Evolutionary conservation across 2,329 filamentous ascomycete genomes (phyloP).

Genomic region (Fusarium sulawesiense): DNA sequence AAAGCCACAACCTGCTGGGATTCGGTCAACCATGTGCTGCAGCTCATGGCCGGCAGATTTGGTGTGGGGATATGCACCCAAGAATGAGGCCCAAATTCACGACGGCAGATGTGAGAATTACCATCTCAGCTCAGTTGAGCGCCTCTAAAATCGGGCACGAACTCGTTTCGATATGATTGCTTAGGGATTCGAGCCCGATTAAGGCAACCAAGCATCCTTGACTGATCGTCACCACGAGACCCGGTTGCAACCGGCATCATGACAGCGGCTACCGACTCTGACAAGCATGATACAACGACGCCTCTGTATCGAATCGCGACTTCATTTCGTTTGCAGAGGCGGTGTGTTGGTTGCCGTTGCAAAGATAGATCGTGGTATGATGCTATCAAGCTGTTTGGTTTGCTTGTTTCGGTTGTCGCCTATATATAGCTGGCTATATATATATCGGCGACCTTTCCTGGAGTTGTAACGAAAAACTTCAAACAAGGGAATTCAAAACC

Average conservation of each 20-base stretch:
- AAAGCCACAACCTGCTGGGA: conserved; percentile 29
- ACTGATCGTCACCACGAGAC: conserved; percentile 37
- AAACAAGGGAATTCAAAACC: not conserved
- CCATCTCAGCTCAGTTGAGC: conserved; percentile 19
- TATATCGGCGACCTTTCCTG: conserved; percentile 26
- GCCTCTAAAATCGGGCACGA: conserved; percentile 27
- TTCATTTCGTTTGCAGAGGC: conserved; percentile 19
- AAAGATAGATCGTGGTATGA: conserved; percentile 6
- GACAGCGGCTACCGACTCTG: conserved; percentile 34
- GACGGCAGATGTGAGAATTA: conserved; percentile 9
- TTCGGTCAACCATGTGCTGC: conserved; percentile 24
- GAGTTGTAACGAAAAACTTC: not conserved
- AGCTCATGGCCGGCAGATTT: conserved; percentile 11
- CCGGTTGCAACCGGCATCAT: conserved; percentile 33
- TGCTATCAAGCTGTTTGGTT: conserved; percentile 17
- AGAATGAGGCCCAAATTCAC: conserved; percentile 34
- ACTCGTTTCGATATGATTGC: not conserved
- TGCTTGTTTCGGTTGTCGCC: not conserved
- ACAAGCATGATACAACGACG: conserved; percentile 19
- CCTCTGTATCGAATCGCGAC: conserved; percentile 4
- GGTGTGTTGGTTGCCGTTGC: conserved; percentile 26
- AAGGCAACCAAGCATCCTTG: conserved; percentile 37
- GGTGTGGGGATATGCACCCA: conserved; percentile 16
- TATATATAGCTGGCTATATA: conserved; percentile 25
- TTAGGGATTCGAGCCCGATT: conserved; percentile 22